Percentiles rank a stretch among this genome's conserved stretches.
Evolutionary conservation across 192 early-diverging fungal species (phyloP).

Genomic region (Coemansia sp.): DNA sequence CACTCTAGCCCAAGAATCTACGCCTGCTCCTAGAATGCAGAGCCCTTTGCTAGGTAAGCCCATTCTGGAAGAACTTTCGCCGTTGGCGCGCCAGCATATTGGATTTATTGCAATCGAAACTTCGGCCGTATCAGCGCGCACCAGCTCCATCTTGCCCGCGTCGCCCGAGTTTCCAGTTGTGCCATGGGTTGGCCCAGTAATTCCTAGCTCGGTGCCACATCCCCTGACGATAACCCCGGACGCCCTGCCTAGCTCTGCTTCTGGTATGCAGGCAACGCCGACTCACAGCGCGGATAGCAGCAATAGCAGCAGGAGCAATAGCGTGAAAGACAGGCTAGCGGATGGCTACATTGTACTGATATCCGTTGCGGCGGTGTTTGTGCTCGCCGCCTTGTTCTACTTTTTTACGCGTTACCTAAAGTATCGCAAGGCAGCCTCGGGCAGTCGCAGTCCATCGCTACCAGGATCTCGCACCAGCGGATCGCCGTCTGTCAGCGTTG

Average conservation of each 20-base stretch:
- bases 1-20: neutral
- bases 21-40: neutral
- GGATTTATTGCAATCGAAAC: neutral
- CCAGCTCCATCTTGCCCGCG: neutral
- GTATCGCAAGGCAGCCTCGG: neutral
- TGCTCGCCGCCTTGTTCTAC: conserved; percentile 26
- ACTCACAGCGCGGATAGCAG: neutral
- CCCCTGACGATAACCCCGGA: neutral
- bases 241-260: neutral
- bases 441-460: neutral
- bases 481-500: conserved; percentile 3
- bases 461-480: neutral
- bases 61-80: neutral
- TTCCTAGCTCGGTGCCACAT: neutral
- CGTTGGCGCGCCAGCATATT: neutral
- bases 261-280: neutral
- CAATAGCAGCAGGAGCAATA: neutral
- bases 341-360: conserved; percentile 46
- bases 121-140: neutral
- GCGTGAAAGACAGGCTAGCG: conserved; percentile 7
- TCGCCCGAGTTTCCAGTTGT: neutral
- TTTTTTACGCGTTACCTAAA: conserved; percentile 33
- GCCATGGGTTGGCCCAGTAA: neutral
- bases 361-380: conserved; percentile 24
- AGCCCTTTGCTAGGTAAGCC: neutral